These are phyloP conservation scores for Sedum album DNA, from an alignment of 164 flowering plant genomes.

Conservation along the genomic window DNA sequence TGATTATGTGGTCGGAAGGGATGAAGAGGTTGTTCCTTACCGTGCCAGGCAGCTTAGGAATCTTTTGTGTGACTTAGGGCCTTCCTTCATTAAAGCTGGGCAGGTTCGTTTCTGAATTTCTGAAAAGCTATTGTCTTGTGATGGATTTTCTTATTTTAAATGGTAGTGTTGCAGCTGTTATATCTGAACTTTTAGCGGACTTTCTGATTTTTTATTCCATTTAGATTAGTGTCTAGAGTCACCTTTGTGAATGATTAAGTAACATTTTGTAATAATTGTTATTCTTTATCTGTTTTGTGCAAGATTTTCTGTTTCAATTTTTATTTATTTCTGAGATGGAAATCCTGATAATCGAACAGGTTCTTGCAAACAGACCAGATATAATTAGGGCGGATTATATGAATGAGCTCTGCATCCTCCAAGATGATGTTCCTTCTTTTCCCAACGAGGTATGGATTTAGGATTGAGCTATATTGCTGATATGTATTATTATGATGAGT, in stretches of 20 bases:
- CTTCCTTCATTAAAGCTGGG: conserved; percentile 96
- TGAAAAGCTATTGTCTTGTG: background rate
- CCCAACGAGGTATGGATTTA: conserved; percentile 63
- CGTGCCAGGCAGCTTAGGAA: conserved; percentile 90
- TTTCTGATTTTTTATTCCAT: background rate
- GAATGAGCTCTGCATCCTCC: conserved; percentile 99
- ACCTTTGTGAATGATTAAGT: background rate
- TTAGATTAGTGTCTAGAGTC: background rate
- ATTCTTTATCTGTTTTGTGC: background rate
- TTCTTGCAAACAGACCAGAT: conserved; percentile 95
- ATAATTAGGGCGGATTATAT: conserved; percentile 96
- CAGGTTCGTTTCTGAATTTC: conserved; percentile 46
- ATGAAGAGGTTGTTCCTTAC: conserved; percentile 86
- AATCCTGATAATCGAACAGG: conserved; percentile 34
- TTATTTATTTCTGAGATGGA: background rate
- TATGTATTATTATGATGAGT: background rate
- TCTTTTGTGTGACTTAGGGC: conserved; percentile 84
- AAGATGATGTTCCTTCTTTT: conserved; percentile 97
- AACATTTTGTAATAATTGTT: background rate
- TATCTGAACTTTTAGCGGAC: background rate
- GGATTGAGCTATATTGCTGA: background rate
- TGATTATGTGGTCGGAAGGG: conserved; percentile 81
- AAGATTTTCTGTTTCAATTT: too few relatives aligned
- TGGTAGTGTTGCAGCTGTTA: background rate
- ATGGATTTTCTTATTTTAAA: background rate